Percentiles rank a stretch among this genome's conserved stretches.
Conservation (phyloP, 352 stramenopile species). For the Globisporangium cylindrosporum region DNA sequence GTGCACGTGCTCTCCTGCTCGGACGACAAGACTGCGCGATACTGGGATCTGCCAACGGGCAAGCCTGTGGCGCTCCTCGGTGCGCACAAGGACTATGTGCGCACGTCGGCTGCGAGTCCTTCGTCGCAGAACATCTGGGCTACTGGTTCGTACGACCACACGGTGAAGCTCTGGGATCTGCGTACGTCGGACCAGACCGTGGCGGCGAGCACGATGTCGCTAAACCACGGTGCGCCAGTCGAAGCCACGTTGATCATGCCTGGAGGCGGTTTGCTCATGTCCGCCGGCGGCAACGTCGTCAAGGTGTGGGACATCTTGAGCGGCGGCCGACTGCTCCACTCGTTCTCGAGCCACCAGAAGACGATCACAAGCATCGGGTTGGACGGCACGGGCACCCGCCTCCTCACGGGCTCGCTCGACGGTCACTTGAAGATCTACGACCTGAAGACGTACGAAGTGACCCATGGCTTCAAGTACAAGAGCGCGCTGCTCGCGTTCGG, state of each 20-base stretch:
- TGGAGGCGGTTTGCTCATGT: conserved; percentile 78
- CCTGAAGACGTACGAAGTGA: conserved; percentile 89
- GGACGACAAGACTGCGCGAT: conserved; percentile 87
- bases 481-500: conserved; percentile 77
- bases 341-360: conserved; percentile 92
- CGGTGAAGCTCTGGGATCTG: conserved; percentile 91
- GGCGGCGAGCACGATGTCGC: conserved; percentile 39
- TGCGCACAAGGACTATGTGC: conserved; percentile 90
- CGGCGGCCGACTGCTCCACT: conserved; percentile 81
- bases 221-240: conserved; percentile 88
- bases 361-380: conserved; percentile 90
- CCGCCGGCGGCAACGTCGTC: conserved; percentile 85
- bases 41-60: conserved; percentile 87
- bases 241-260: conserved; percentile 87
- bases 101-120: conserved; percentile 64
- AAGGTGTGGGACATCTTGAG: conserved; percentile 93
- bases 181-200: conserved; percentile 67
- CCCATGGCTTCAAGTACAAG: conserved; percentile 87
- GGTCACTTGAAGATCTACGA: conserved; percentile 94
- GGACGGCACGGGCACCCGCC: conserved; percentile 82
- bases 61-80: conserved; percentile 70
- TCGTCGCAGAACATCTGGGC: conserved; percentile 80
- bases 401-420: conserved; percentile 90
- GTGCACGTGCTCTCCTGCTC: conserved; percentile 87
- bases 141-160: conserved; percentile 92